These are phyloP conservation scores for Gossypium longicalyx DNA, from an alignment of 345 rosid genomes.

Conservation along the genomic window DNA sequence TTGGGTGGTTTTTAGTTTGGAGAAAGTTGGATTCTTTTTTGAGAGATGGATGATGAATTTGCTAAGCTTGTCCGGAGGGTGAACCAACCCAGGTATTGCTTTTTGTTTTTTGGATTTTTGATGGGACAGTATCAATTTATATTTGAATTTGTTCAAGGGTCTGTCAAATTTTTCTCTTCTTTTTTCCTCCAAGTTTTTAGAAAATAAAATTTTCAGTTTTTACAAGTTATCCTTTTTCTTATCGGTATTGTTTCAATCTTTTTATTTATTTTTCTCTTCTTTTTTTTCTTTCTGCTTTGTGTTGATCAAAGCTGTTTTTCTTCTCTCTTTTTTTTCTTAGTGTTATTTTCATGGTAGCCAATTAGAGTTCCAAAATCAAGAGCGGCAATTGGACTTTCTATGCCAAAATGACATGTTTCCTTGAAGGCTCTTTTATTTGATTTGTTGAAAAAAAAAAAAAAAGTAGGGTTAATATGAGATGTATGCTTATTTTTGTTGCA, in stretches of 20 bases:
- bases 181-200: conserved; percentile 4
- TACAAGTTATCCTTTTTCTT: conserved; percentile 10
- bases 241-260: not conserved
- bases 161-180: not conserved
- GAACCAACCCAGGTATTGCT: conserved; percentile 72
- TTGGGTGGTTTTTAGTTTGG: not conserved
- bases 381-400: not conserved
- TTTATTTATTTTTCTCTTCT: not conserved
- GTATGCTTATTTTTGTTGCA: conserved; percentile 27
- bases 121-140: not conserved
- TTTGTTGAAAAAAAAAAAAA: not conserved
- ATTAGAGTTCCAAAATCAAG: conserved; percentile 4
- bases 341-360: not conserved
- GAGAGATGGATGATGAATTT: conserved; percentile 69
- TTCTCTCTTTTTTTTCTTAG: not conserved
- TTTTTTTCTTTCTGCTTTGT: not conserved
- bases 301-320: not conserved
- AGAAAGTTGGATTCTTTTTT: not conserved
- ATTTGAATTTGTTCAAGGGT: not conserved
- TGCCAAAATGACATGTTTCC: not conserved
- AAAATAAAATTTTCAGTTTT: conserved; percentile 12
- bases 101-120: conserved; percentile 14
- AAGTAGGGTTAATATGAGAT: conserved; percentile 4
- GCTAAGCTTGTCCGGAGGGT: conserved; percentile 85
- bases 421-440: not conserved